Evolutionary conservation across 257 asterid species (phyloP).

Genomic region (Solanum paucissectum): DNA sequence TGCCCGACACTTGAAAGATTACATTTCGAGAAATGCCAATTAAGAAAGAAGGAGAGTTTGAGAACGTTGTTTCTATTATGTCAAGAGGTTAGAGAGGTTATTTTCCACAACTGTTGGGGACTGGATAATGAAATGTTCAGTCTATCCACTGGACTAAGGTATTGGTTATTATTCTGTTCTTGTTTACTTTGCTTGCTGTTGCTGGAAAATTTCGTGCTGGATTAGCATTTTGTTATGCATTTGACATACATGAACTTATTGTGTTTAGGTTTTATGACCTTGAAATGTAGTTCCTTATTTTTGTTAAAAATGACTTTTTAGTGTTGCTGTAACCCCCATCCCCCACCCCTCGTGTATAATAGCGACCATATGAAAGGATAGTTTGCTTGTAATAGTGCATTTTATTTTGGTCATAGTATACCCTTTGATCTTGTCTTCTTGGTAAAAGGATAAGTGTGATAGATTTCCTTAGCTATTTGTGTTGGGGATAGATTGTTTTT

Average conservation of each 20-base stretch:
- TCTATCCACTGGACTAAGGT: slow-evolving; percentile 43
- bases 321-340: background rate
- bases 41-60: slow-evolving; percentile 32
- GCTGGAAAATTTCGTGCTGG: background rate
- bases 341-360: background rate
- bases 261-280: background rate
- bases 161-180: background rate
- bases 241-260: background rate
- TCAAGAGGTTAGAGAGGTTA: slow-evolving; percentile 37
- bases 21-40: slow-evolving; percentile 58
- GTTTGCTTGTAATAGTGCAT: background rate
- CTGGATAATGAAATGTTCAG: slow-evolving; percentile 41
- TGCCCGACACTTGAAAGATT: slow-evolving; percentile 44
- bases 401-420: background rate
- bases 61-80: slow-evolving; percentile 42
- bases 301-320: background rate
- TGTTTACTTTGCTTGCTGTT: background rate
- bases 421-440: background rate
- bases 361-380: background rate
- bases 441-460: background rate
- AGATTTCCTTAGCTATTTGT: background rate
- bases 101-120: slow-evolving; percentile 50
- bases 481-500: background rate
- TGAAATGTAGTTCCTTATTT: background rate
- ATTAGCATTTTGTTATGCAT: background rate